These are phyloP conservation scores for Reticulascus tulasneorum DNA, from an alignment of 2,329 filamentous ascomycete genomes.

Conservation along the genomic window DNA sequence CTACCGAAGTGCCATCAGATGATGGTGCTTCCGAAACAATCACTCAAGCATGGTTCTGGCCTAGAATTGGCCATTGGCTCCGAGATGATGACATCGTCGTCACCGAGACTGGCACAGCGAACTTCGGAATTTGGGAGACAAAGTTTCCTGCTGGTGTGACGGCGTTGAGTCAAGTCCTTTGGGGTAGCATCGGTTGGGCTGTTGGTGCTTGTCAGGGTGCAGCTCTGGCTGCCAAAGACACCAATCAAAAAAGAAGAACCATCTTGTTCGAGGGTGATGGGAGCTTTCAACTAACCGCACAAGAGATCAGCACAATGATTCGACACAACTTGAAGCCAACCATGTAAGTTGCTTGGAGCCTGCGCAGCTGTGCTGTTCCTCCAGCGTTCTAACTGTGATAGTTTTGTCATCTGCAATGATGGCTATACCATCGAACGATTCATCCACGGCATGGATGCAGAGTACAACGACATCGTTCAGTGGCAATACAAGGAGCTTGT, in stretches of 20 bases:
- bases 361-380: neutral
- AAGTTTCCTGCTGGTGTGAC: conserved; percentile 74
- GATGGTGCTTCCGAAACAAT: conserved; percentile 43
- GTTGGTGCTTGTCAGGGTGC: conserved; percentile 60
- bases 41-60: conserved; percentile 75
- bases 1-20: conserved; percentile 41
- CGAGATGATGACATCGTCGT: conserved; percentile 71
- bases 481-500: conserved; percentile 73
- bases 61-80: conserved; percentile 68
- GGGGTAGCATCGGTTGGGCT: conserved; percentile 64
- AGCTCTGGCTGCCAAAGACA: conserved; percentile 69
- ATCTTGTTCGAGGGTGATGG: conserved; percentile 89
- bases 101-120: conserved; percentile 83
- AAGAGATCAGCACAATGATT: conserved; percentile 83
- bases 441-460: conserved; percentile 77
- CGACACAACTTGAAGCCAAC: conserved; percentile 70
- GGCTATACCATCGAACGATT: conserved; percentile 87
- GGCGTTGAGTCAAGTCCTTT: conserved; percentile 73
- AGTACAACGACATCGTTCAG: conserved; percentile 74
- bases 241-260: conserved; percentile 55
- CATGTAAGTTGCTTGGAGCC: conserved; percentile 56
- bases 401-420: conserved; percentile 81
- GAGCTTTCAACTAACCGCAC: conserved; percentile 77
- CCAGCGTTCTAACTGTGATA: conserved; percentile 23
- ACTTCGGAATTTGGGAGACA: conserved; percentile 85